Evolutionary conservation across 2,329 filamentous ascomycete species (phyloP).

Genomic region (Pseudogymnoascus sp.): DNA sequence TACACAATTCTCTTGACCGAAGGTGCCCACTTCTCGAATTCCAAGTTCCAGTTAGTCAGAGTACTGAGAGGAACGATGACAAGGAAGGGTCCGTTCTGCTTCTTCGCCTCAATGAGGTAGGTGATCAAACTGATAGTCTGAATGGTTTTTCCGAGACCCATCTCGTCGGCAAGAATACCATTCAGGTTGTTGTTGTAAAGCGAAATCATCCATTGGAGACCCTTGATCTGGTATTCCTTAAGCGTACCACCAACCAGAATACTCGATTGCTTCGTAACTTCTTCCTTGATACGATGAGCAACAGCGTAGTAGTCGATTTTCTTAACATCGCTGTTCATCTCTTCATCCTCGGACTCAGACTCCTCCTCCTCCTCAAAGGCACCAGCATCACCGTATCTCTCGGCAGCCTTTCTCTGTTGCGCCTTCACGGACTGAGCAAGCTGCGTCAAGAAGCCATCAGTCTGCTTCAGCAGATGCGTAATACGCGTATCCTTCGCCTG

Average conservation of each 20-base stretch:
- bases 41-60: constrained; percentile 95
- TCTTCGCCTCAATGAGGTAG: constrained; percentile 93
- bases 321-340: constrained; percentile 57
- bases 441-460: constrained; percentile 93
- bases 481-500: constrained; percentile 99
- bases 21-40: constrained; percentile 98
- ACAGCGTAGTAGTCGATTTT: constrained; percentile 99
- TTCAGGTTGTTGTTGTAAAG: constrained; percentile 99
- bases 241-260: constrained; percentile 87
- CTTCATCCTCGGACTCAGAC: constrained; percentile 62
- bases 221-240: constrained; percentile 98
- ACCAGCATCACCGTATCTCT: constrained; percentile 62
- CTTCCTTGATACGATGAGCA: constrained; percentile 90
- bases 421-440: constrained; percentile 89
- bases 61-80: constrained; percentile 97
- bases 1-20: constrained; percentile 82
- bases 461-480: constrained; percentile 91
- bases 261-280: constrained; percentile 70
- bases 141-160: constrained; percentile 99
- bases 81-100: constrained; percentile 82
- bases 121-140: constrained; percentile 97
- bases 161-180: constrained; percentile 96
- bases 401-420: constrained; percentile 76
- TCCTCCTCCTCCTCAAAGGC: constrained; percentile 46
- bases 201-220: constrained; percentile 99